Evolutionary conservation across 768 basidiomycete genomes (phyloP).

Genomic region (Pleurotus platypus): DNA sequence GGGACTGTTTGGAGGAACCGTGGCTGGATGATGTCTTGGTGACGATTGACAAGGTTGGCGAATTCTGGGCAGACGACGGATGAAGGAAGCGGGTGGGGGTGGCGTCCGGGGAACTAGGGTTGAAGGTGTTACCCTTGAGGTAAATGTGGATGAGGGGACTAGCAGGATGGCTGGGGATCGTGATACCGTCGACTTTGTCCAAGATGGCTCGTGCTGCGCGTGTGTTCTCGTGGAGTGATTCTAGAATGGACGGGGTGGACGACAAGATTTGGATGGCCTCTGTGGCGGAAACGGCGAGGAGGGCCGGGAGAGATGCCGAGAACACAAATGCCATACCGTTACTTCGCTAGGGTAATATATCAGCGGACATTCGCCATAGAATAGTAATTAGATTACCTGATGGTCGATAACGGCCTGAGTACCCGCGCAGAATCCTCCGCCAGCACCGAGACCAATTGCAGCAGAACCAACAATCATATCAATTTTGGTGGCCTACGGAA

Average conservation of each 20-base stretch:
- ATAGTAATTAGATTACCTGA: slow-evolving; percentile 48
- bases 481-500: slow-evolving; percentile 72
- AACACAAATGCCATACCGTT: slow-evolving; percentile 95
- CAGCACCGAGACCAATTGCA: slow-evolving; percentile 76
- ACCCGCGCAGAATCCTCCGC: slow-evolving; percentile 96
- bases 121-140: slow-evolving; percentile 10
- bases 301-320: slow-evolving; percentile 90
- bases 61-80: slow-evolving; percentile 17
- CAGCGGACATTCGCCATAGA: not conserved
- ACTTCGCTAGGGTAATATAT: slow-evolving; percentile 60
- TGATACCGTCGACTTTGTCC: slow-evolving; percentile 76
- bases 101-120: slow-evolving; percentile 17
- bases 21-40: not conserved
- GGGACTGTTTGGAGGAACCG: slow-evolving; percentile 36
- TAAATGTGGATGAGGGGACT: slow-evolving; percentile 89
- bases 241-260: slow-evolving; percentile 71
- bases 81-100: slow-evolving; percentile 14
- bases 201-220: slow-evolving; percentile 74
- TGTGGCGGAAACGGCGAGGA: slow-evolving; percentile 84
- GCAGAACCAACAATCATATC: slow-evolving; percentile 95
- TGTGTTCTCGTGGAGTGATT: slow-evolving; percentile 77
- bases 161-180: slow-evolving; percentile 80
- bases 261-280: slow-evolving; percentile 81
- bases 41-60: slow-evolving; percentile 11
- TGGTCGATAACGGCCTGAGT: slow-evolving; percentile 80